A percentile compares a stretch with the other conserved stretches of the same genome.
Evolutionary conservation across 2,329 filamentous ascomycete genomes (phyloP).

Genomic region (Fusarium sp.): DNA sequence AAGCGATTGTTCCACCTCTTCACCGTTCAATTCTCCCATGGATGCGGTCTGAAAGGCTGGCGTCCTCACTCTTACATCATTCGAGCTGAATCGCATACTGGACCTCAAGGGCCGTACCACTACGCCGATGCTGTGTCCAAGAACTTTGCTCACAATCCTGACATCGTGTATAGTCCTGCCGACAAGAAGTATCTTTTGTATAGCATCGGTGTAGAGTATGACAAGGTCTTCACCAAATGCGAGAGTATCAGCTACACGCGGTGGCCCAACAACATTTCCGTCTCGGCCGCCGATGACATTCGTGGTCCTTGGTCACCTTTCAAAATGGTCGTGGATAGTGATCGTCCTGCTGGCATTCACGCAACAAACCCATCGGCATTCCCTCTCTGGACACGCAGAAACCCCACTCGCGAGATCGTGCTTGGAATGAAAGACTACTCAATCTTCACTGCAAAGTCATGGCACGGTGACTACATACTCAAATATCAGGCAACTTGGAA

Average conservation of each 20-base stretch:
- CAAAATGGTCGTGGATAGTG: slow-evolving; percentile 27
- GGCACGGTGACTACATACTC: slow-evolving; percentile 8
- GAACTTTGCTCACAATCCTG: slow-evolving; percentile 62
- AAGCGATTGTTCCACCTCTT: slow-evolving; percentile 59
- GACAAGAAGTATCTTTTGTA: slow-evolving; percentile 61
- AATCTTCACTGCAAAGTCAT: slow-evolving; percentile 10
- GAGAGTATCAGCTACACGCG: slow-evolving; percentile 28
- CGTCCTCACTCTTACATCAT: slow-evolving; percentile 60
- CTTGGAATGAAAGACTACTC: slow-evolving; percentile 31
- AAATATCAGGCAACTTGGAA: slow-evolving; percentile 32
- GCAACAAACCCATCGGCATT: slow-evolving; percentile 59
- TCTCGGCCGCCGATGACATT: slow-evolving; percentile 31
- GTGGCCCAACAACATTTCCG: slow-evolving; percentile 47
- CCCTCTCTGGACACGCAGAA: slow-evolving; percentile 47
- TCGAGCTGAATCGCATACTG: slow-evolving; percentile 58
- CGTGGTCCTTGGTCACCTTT: slow-evolving; percentile 36
- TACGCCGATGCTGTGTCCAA: slow-evolving; percentile 56
- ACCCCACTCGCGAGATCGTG: slow-evolving; percentile 15
- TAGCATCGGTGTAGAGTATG: slow-evolving; percentile 54
- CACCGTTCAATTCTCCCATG: slow-evolving; percentile 59
- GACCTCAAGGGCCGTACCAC: slow-evolving; percentile 59
- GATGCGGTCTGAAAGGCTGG: slow-evolving; percentile 63
- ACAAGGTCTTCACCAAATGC: slow-evolving; percentile 6
- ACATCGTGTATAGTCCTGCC: slow-evolving; percentile 58
- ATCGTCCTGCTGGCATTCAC: slow-evolving; percentile 21